These are phyloP conservation scores for Fraxinus latifolia DNA, from an alignment of 305 asterid genomes.

Conservation along the genomic window DNA sequence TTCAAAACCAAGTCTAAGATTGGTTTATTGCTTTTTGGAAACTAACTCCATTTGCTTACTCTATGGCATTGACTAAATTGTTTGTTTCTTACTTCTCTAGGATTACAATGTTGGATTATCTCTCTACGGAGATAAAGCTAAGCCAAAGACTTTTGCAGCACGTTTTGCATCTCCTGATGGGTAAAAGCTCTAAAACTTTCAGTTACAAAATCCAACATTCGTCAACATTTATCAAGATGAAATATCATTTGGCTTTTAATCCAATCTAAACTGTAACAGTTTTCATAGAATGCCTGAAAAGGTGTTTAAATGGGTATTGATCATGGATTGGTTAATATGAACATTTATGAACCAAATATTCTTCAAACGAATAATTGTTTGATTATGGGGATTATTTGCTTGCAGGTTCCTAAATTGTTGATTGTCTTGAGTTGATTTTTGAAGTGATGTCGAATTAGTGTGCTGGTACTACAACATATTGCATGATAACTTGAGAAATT, in stretches of 20 bases:
- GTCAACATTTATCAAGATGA: background rate
- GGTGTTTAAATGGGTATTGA: background rate
- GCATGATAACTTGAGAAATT: background rate
- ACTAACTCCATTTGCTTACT: background rate
- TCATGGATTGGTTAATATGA: background rate
- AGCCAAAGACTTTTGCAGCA: constrained; percentile 90
- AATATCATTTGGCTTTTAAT: background rate
- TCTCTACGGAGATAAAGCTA: constrained; percentile 90
- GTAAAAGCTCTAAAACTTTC: constrained; percentile 38
- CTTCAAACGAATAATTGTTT: background rate
- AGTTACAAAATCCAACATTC: background rate
- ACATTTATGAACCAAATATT: background rate
- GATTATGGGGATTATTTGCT: background rate
- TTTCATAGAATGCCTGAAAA: background rate
- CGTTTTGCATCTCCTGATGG: constrained; percentile 89
- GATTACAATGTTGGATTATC: constrained; percentile 80
- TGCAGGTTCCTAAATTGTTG: background rate
- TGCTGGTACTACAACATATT: background rate
- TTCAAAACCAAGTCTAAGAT: background rate
- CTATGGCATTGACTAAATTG: background rate
- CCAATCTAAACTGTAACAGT: background rate
- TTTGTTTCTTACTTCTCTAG: constrained; percentile 29
- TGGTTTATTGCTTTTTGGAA: background rate
- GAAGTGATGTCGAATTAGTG: background rate
- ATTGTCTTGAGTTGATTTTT: background rate